Base-by-base conservation (phyloP, 2,329 filamentous ascomycete genomes). In the Fusarium beomiforme region DNA sequence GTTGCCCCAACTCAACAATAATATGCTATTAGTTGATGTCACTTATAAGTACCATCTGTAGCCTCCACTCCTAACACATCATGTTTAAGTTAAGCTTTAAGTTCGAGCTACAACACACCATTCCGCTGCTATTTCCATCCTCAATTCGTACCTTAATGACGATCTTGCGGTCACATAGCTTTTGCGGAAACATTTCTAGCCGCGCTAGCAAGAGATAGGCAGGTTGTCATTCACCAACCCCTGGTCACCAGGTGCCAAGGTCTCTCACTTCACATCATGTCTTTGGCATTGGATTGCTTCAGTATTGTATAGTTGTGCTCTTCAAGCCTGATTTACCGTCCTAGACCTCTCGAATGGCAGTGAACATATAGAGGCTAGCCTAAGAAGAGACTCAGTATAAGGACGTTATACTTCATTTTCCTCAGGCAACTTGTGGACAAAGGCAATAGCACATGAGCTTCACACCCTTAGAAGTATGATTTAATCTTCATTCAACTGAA, bases 191-290 rank as follows among this genome's bases (percentile, higher is more conserved):
- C 24, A 24, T 43, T 50, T 44, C 47, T 33, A 41, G 44, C 33
- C 9, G 21, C 57, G 49, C 63, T 68, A 67, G 39, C 58, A n/a
- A 63, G 34, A 36, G 17, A 67, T 46, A 62, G 67, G 62, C 58
- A 71, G 56, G 54, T 42, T 70, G 26, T 47, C 23, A 8, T 49
- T 56, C 29, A 46, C 43, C 44, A 44, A 42, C 34, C 41, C 37
- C 33, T 55, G 23, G 23, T 21, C 43, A 55, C 50, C 64, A 68
- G 31, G 33, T 58, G 42, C 29, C 56, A 58, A 66, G 51, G 39
- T 36, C 33, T 63, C 23, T 67, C 34, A 34, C 37, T 6, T 43
- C n/a, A 39, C 44, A 36, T 33, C 10, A 19, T 68, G 46, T 31
- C 24, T 23, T n/a, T 44, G 21, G 39, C n/a, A 71, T 60, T 69